Base-by-base conservation (phyloP, 225 moss, liverwort and hornwort species). In the Antitrichia curtipendula region DNA sequence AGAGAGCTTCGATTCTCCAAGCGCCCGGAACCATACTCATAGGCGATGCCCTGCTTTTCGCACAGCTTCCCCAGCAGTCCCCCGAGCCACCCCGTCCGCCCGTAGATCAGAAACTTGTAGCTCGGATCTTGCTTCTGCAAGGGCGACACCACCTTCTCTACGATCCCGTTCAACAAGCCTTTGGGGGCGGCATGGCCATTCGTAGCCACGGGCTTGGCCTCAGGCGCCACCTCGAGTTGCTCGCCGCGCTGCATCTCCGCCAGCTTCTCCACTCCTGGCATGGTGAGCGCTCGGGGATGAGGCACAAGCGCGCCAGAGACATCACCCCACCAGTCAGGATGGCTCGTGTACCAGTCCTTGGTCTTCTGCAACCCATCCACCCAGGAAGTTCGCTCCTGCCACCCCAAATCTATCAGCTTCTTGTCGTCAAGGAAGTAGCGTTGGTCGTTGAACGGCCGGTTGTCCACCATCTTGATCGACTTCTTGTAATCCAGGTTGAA, bases 251-350 rank as follows among this genome's bases (percentile, higher is more conserved):
- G 91, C 90, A 92, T 86, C 53, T 84, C 89, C 45, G 77, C 89
- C 40, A 92, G 86, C 80, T 92, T 91, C 88, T 89, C 91, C 32
- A 78, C 92, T 5, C 88, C 90, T 7, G 92, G 88, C 88, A 90
- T 90, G 25, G 88, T 92, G 21, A 91, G 91, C 22, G 91, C 86
- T 16, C 92, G 84, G 12, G 92, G 92, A 40, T 92, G 92, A 9
- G 92, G 90, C 69, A 92, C 92, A 27, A 92, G 87, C 47, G 92
- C 92, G 8, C 92, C 92, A 22, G 92, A 92, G 12, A 92, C 92
- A 40, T 92, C 92, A 12, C 92, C 92, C 92, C 92, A 92, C 92
- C 92, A 92, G 57, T 89, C 92, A 13, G 92, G 92, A 3, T 92
- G 66, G 75, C 91, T 89, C 85, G 64, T 92, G 74, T 91, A 92